Percentiles rank a stretch among this genome's conserved stretches.
Conservation (phyloP, 805 yeast species). For the Sungouiozyma intestinalis region DNA sequence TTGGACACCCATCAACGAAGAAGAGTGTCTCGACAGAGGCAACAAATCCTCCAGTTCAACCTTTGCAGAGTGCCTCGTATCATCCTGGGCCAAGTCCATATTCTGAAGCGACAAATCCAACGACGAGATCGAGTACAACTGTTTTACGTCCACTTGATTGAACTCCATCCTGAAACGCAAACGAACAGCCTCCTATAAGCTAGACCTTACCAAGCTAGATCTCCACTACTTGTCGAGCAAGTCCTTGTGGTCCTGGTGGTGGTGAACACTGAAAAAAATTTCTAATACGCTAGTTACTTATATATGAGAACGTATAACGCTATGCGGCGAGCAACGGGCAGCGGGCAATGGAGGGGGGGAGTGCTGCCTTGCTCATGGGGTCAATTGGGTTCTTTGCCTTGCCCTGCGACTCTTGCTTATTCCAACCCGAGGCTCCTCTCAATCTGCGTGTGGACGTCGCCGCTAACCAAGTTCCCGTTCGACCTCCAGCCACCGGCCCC, state of each 20-base stretch:
- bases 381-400: not conserved
- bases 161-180: too few relatives aligned
- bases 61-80: not conserved
- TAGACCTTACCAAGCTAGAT: too few relatives aligned
- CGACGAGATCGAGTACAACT: not conserved
- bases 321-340: not conserved
- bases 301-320: not conserved
- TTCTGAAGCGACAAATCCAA: not conserved
- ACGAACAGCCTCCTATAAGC: too few relatives aligned
- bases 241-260: too few relatives aligned
- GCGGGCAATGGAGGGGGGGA: not conserved
- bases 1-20: not conserved
- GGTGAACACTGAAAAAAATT: not conserved
- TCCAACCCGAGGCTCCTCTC: conserved; percentile 40
- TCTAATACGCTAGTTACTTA: not conserved
- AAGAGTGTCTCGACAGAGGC: not conserved
- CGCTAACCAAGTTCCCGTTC: conserved; percentile 18
- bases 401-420: not conserved
- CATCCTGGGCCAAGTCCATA: not conserved
- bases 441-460: conserved; percentile 64
- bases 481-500: conserved; percentile 31
- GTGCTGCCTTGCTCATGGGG: too few relatives aligned
- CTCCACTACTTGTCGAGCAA: too few relatives aligned
- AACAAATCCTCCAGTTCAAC: not conserved
- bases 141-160: not conserved